phyloP scores from a whole-genome alignment of 345 rosid species.

The Salix caprea region DNA sequence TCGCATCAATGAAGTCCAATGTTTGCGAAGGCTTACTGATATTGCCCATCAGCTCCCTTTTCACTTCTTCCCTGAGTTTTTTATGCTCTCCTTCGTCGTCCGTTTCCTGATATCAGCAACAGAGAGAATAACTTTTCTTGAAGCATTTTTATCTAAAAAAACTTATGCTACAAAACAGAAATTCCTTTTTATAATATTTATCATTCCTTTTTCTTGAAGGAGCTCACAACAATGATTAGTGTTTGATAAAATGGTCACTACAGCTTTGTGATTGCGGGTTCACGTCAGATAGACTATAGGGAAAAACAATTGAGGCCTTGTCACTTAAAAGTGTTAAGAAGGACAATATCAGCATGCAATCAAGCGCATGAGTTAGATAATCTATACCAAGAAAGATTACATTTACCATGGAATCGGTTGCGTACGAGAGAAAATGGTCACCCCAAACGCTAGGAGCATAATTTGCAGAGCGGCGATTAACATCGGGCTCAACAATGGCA shows the following conservation, averaged over 20 bases:
- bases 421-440: conserved; percentile 10
- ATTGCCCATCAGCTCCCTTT: conserved; percentile 7
- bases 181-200: too few relatives aligned
- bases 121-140: too few relatives aligned
- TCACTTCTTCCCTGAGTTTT: conserved; percentile 19
- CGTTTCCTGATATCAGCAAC: neutral
- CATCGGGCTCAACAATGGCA: neutral
- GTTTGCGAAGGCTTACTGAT: neutral
- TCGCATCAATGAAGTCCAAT: conserved; percentile 27
- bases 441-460: conserved; percentile 29
- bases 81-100: neutral
- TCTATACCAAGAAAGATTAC: too few relatives aligned
- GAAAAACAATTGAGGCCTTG: too few relatives aligned
- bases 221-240: too few relatives aligned
- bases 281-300: too few relatives aligned
- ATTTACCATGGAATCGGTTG: conserved; percentile 3
- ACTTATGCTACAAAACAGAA: neutral
- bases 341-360: too few relatives aligned
- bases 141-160: too few relatives aligned
- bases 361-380: neutral
- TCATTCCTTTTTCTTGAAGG: too few relatives aligned
- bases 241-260: too few relatives aligned
- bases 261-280: too few relatives aligned
- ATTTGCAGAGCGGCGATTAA: conserved; percentile 8
- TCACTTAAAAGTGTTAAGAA: too few relatives aligned